These are phyloP conservation scores for Datura wrightii DNA, from an alignment of 257 asterid genomes.

Conservation along the genomic window DNA sequence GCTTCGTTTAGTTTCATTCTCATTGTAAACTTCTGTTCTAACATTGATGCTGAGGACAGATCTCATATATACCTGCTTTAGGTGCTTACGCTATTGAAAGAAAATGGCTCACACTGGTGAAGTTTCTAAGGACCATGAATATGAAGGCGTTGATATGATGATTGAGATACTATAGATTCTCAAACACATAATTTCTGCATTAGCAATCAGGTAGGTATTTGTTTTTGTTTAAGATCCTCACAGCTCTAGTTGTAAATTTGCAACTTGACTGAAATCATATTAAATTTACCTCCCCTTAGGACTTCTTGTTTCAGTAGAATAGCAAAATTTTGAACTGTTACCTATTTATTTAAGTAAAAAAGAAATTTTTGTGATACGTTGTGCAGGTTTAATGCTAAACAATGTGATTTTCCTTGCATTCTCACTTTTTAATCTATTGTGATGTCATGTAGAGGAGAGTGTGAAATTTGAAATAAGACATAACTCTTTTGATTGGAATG, in stretches of 20 bases:
- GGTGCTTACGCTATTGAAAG: neutral
- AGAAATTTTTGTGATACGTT: neutral
- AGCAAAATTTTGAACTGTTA: too few relatives aligned
- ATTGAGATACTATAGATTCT: neutral
- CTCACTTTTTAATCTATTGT: too few relatives aligned
- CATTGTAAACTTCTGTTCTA: neutral
- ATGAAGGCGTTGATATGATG: neutral
- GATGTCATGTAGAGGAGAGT: neutral
- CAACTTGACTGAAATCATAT: too few relatives aligned
- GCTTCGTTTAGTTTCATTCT: too few relatives aligned
- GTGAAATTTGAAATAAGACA: too few relatives aligned
- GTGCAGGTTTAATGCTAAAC: too few relatives aligned
- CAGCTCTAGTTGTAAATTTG: neutral
- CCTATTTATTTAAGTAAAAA: too few relatives aligned
- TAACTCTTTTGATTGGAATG: neutral
- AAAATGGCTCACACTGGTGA: neutral
- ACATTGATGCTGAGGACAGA: neutral
- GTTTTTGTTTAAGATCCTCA: neutral
- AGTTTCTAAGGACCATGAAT: too few relatives aligned
- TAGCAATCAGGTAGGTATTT: neutral
- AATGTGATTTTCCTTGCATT: too few relatives aligned
- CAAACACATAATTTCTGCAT: neutral
- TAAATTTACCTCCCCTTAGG: too few relatives aligned
- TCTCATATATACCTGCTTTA: neutral
- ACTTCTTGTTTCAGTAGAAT: too few relatives aligned